phyloP scores from a whole-genome alignment of 306 rosid genomes.

The Ochetophila trinervis region DNA sequence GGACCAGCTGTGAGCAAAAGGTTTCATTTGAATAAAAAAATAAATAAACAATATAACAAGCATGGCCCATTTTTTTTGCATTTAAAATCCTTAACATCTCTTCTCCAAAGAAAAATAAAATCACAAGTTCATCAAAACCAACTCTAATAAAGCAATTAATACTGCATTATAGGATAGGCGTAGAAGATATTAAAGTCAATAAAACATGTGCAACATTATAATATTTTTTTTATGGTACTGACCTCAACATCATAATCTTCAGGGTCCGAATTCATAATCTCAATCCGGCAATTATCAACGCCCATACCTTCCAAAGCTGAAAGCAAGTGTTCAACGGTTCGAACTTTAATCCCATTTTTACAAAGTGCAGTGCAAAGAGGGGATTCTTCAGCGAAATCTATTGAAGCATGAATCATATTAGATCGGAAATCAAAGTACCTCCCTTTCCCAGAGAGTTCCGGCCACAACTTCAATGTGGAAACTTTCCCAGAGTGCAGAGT shows the following conservation, averaged over 20 bases:
- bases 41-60: too few species aligned
- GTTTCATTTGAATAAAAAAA: too few species aligned
- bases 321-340: constrained; percentile 88
- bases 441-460: constrained; percentile 67
- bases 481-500: constrained; percentile 60
- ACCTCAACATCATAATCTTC: constrained; percentile 60
- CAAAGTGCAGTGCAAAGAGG: constrained; percentile 72
- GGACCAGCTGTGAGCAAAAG: too few species aligned
- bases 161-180: too few species aligned
- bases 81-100: too few species aligned
- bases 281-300: constrained; percentile 88
- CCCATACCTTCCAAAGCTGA: constrained; percentile 83
- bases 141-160: too few species aligned
- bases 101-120: too few species aligned
- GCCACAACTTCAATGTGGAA: constrained; percentile 64
- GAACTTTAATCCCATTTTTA: constrained; percentile 58
- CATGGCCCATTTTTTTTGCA: too few species aligned
- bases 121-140: too few species aligned
- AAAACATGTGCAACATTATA: too few species aligned
- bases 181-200: too few species aligned
- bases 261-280: constrained; percentile 42
- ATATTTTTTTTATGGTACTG: neutral
- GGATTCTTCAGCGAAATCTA: constrained; percentile 57
- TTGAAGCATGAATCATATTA: constrained; percentile 51
- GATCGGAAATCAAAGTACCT: constrained; percentile 62